A percentile compares a stretch with the other conserved stretches of the same genome.
Conservation (phyloP, 805 yeast species). For the Nakazawaea wyomingensis region DNA sequence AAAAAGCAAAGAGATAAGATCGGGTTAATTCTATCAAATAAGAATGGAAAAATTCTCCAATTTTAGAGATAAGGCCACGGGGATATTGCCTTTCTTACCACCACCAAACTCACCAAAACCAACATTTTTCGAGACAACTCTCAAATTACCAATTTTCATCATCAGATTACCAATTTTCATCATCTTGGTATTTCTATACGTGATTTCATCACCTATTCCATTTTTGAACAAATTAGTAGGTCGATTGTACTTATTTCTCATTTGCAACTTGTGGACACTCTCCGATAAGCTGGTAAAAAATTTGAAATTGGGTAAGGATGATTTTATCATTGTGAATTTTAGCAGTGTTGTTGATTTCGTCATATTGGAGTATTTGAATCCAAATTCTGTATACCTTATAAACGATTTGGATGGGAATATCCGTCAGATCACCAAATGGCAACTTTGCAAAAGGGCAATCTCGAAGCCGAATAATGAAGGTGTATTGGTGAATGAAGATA, state of each 20-base stretch:
- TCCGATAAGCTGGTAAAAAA: neutral
- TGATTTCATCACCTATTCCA: constrained; percentile 17
- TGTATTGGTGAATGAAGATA: too few relatives aligned
- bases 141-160: constrained; percentile 19
- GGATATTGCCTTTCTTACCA: constrained; percentile 88
- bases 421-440: constrained; percentile 26
- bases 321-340: constrained; percentile 52
- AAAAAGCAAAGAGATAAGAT: too few relatives aligned
- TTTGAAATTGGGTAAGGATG: constrained; percentile 25
- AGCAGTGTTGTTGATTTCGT: constrained; percentile 55
- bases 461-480: constrained; percentile 13
- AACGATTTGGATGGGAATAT: constrained; percentile 34
- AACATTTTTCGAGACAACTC: neutral
- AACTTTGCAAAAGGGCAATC: constrained; percentile 7
- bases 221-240: constrained; percentile 15
- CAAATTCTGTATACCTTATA: constrained; percentile 20
- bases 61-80: constrained; percentile 88
- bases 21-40: too few relatives aligned
- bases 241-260: constrained; percentile 24
- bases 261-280: constrained; percentile 27
- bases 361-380: constrained; percentile 19
- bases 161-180: constrained; percentile 26
- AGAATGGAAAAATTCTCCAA: constrained; percentile 76
- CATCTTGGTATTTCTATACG: constrained; percentile 17
- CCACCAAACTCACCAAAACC: constrained; percentile 17